Percentiles rank a stretch among this genome's conserved stretches.
Evolutionary conservation across 2,329 filamentous ascomycete species (phyloP).

Genomic region (Gaeumannomyces tritici): DNA sequence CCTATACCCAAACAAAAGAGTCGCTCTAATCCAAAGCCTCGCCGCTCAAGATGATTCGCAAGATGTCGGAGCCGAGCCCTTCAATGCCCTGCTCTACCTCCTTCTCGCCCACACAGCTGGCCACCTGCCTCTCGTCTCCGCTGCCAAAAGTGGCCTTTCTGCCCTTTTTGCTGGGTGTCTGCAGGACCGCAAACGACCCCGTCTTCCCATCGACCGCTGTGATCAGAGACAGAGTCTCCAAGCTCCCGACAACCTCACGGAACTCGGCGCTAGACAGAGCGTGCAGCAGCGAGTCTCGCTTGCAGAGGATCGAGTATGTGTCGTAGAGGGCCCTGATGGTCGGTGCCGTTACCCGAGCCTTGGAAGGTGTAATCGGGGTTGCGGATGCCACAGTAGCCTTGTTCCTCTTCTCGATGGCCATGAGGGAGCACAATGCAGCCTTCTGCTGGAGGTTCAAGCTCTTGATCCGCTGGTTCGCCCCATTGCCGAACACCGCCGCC

Average conservation of each 20-base stretch:
- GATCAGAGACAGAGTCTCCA: constrained; percentile 81
- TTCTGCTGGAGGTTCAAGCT: constrained; percentile 93
- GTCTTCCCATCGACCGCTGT: constrained; percentile 60
- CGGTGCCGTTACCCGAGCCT: constrained; percentile 53
- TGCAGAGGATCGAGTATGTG: constrained; percentile 75
- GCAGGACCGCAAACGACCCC: constrained; percentile 52
- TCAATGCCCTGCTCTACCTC: constrained; percentile 67
- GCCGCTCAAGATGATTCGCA: constrained; percentile 52
- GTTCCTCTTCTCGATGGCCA: constrained; percentile 74
- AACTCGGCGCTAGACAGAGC: constrained; percentile 89
- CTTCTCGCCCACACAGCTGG: constrained; percentile 69
- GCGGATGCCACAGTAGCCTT: constrained; percentile 31
- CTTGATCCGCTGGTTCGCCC: constrained; percentile 73
- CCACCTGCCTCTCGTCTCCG: constrained; percentile 68
- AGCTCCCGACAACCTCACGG: constrained; percentile 77
- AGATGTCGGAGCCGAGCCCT: constrained; percentile 49
- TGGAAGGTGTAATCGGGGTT: constrained; percentile 28
- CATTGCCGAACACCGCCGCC: constrained; percentile 81
- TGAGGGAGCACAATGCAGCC: constrained; percentile 79
- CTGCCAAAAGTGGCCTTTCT: constrained; percentile 43
- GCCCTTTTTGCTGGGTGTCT: constrained; percentile 63
- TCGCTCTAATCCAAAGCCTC: constrained; percentile 42
- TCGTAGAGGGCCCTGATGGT: constrained; percentile 79
- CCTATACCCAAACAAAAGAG: neutral
- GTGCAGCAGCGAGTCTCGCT: constrained; percentile 77